A percentile compares a stretch with the other conserved stretches of the same genome.
Evolutionary conservation across 345 rosid species (phyloP).

Genomic region (Geranium rotundifolium): DNA sequence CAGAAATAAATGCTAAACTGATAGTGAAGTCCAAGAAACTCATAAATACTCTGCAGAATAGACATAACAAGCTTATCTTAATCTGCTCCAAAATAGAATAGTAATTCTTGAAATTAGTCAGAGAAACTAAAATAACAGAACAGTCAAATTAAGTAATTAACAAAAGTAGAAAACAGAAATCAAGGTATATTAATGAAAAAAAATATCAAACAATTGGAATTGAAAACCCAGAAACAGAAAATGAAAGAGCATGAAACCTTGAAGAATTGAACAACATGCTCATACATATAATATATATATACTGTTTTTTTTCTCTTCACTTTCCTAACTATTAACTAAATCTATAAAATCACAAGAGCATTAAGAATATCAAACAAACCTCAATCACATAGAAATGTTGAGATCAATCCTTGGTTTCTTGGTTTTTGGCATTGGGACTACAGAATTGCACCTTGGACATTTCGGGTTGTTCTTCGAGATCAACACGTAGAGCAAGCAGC

Average conservation of each 20-base stretch:
- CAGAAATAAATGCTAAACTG: not conserved
- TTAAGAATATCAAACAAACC: too few species aligned
- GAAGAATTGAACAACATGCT: not conserved
- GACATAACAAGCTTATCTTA: not conserved
- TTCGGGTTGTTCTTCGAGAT: constrained; percentile 50
- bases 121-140: not conserved
- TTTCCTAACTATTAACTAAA: not conserved
- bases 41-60: not conserved
- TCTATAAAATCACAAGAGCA: too few species aligned
- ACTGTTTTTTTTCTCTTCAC: not conserved
- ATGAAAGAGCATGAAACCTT: not conserved
- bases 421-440: constrained; percentile 21
- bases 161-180: not conserved
- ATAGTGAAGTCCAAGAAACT: not conserved
- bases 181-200: not conserved
- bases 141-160: not conserved
- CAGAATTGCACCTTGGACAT: constrained; percentile 41
- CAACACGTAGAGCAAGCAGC: constrained; percentile 73
- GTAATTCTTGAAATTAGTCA: not conserved
- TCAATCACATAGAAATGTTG: constrained; percentile 26
- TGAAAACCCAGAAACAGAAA: too few species aligned
- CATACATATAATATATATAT: not conserved
- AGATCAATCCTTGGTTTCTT: constrained; percentile 43
- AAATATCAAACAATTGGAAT: too few species aligned
- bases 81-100: not conserved